Evolutionary conservation across 306 rosid genomes (phyloP), one percentile per base, ranked within the genome.

Genomic region (Lathyrus oleraceus): DNA sequence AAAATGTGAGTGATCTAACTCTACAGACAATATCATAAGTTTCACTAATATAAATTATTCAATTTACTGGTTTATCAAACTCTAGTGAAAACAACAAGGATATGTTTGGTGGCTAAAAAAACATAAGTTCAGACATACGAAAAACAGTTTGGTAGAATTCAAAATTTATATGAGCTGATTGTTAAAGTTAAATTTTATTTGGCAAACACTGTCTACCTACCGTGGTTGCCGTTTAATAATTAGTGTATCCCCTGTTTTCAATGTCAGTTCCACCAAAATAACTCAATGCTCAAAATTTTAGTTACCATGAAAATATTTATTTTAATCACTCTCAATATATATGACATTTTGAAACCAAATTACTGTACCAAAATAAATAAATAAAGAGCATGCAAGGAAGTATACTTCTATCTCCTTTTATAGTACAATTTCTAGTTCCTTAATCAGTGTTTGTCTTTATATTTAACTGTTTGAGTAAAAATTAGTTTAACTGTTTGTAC

Each of bases 1-100:
- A 94, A 61, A 83, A 85, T 70, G 97, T 88, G 83, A 91, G 99
- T 83, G 45, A 71, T 75, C 44, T 63, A 38, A 19, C 15, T 68
- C 42, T 69, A 51, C 54, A n/a, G 48, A 70, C 28, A 48, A 68
- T 65, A 52, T 71, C 21, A 12, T 25, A 63, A 48, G 28, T 48
- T 57, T 39, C 27, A 17, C 3, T 51, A 48, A 42, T 65, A 45
- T 67, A 63, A 61, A 21, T 6, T 48, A 67, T 70, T 58, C 42
- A 57, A n/a, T 45, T 53, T 74, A 56, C 67, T 3, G n/a, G 67
- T 36, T 70, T 58, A 27, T 48, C 58, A 61, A 74, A 44, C 30
- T 72, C 21, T 44, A 6, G 4, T 28, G 60, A 47, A 67, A 44
- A 39, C 19, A 51, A 25, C 30, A 66, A 43, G 43, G 63, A 58